phyloP scores from a whole-genome alignment of 768 basidiomycete genomes.

The Panus rudis region DNA sequence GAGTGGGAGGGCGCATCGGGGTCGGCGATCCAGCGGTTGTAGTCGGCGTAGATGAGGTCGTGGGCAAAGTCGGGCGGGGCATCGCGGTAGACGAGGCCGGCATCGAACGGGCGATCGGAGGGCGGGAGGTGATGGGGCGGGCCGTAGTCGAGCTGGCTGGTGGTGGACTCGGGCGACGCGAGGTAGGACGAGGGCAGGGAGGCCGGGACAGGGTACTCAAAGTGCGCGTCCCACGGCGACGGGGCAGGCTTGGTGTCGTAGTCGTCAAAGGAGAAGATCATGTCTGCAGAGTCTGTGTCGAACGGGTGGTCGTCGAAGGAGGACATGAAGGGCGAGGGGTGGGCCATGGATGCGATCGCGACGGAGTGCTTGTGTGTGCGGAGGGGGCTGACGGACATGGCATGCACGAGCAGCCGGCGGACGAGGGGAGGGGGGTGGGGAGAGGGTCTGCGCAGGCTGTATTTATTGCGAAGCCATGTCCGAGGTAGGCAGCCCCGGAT shows the following conservation, averaged over 20 bases:
- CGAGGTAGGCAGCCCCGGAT: too few relatives aligned
- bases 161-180: constrained; percentile 32
- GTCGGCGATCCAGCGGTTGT: constrained; percentile 59
- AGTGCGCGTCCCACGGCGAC: constrained; percentile 32
- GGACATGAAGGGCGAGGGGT: constrained; percentile 23
- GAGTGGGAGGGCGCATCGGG: constrained; percentile 40
- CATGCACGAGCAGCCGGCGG: constrained; percentile 23
- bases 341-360: constrained; percentile 19
- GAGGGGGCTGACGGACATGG: constrained; percentile 37
- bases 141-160: constrained; percentile 34
- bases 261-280: constrained; percentile 61
- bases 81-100: constrained; percentile 22
- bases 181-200: constrained; percentile 32
- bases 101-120: constrained; percentile 28
- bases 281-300: constrained; percentile 40
- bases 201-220: constrained; percentile 34
- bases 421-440: constrained; percentile 16
- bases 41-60: constrained; percentile 27
- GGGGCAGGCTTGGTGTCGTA: constrained; percentile 19
- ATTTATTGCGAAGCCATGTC: too few relatives aligned
- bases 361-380: constrained; percentile 27
- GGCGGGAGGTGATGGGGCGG: constrained; percentile 31
- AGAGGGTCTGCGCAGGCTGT: constrained; percentile 29
- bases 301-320: constrained; percentile 23
- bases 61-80: constrained; percentile 34